A percentile compares a stretch with the other conserved stretches of the same genome.
These are phyloP conservation scores for Fraxinus floribunda DNA, from an alignment of 305 asterid species.

Conservation along the genomic window DNA sequence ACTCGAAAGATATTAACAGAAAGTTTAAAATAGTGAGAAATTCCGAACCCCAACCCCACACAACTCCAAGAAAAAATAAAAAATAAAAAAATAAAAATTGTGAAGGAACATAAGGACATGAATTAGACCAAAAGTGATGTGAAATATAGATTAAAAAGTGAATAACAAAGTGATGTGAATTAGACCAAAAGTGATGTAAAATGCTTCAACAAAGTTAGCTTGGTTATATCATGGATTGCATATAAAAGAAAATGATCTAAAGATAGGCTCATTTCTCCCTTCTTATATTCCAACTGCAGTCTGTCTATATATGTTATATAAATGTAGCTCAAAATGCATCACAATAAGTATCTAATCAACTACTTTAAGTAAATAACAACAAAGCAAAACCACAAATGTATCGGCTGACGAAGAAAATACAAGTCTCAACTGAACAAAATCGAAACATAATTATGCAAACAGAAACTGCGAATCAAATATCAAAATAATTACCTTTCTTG, in stretches of 20 bases:
- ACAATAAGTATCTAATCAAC: not conserved
- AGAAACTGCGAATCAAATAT: not conserved
- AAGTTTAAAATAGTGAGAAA: not conserved
- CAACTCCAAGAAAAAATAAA: not conserved
- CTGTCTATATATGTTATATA: not conserved
- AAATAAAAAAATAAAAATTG: not conserved
- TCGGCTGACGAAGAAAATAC: not conserved
- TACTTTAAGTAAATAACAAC: not conserved
- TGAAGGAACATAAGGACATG: not conserved
- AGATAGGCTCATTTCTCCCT: not conserved
- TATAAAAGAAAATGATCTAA: not conserved
- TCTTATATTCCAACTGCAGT: not conserved
- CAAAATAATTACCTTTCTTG: constrained; percentile 55
- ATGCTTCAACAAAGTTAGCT: constrained; percentile 4
- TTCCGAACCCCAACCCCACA: not conserved
- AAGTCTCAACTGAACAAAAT: not conserved
- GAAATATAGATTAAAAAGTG: not conserved
- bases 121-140: not conserved
- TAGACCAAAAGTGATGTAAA: not conserved
- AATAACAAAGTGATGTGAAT: too few relatives aligned
- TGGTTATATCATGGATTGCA: constrained; percentile 3
- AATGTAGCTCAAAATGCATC: not conserved
- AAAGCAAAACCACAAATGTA: not conserved
- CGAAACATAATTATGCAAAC: not conserved
- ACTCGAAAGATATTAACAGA: not conserved